Evolutionary conservation across 768 basidiomycete species (phyloP).

Genomic region (Suillus americanus): DNA sequence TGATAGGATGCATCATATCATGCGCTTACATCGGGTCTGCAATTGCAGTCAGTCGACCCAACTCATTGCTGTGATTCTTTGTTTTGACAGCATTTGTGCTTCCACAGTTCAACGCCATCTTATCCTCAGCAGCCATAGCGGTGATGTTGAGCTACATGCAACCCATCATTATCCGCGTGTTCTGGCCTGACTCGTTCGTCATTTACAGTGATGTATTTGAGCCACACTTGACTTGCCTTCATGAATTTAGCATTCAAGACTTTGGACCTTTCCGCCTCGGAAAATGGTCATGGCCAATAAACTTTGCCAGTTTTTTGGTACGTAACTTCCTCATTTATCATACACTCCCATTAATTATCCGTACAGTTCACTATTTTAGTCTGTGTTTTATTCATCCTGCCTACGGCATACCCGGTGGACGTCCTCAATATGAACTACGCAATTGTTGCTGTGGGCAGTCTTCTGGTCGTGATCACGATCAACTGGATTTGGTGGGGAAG

Average conservation of each 20-base stretch:
- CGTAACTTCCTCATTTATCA: conserved; percentile 11
- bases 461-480: conserved; percentile 42
- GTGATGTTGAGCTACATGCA: conserved; percentile 60
- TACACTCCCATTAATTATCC: background rate
- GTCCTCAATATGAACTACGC: conserved; percentile 58
- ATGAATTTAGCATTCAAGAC: conserved; percentile 38
- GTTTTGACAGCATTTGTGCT: background rate
- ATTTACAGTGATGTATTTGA: conserved; percentile 18
- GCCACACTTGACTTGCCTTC: conserved; percentile 49
- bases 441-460: conserved; percentile 49
- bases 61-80: background rate
- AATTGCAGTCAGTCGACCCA: conserved; percentile 44
- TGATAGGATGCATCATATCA: conserved; percentile 53
- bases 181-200: conserved; percentile 53
- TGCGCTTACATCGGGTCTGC: conserved; percentile 59
- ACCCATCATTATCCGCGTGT: conserved; percentile 56
- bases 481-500: conserved; percentile 52
- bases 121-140: conserved; percentile 55
- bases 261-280: conserved; percentile 55
- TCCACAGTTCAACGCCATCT: conserved; percentile 50
- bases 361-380: conserved; percentile 50
- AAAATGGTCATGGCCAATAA: conserved; percentile 53
- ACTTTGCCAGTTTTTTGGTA: conserved; percentile 47
- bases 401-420: conserved; percentile 52
- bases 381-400: conserved; percentile 55